Conservation (phyloP, 2,329 filamentous ascomycete species). For the Xylaria sp. region DNA sequence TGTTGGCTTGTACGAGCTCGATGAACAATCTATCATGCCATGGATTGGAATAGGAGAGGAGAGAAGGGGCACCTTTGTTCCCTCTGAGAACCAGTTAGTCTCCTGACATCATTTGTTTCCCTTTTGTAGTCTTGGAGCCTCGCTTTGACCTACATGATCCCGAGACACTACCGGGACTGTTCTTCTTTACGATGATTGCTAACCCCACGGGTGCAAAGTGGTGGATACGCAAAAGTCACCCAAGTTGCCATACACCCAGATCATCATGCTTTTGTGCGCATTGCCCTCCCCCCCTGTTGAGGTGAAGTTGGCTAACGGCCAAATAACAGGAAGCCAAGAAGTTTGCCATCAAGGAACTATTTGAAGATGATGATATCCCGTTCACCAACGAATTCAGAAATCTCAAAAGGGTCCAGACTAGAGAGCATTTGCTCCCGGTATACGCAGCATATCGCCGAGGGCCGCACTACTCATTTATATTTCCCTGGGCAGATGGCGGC, state of each 20-base stretch:
- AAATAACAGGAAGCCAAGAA: constrained; percentile 14
- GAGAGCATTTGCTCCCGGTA: constrained; percentile 20
- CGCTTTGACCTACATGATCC: too few species aligned
- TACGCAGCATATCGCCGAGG: constrained; percentile 25
- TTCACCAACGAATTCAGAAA: constrained; percentile 29
- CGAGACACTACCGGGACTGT: too few species aligned
- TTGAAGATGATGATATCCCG: constrained; percentile 13
- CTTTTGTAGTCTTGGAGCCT: too few species aligned
- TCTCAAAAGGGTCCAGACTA: constrained; percentile 25
- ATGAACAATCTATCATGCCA: constrained; percentile 33
- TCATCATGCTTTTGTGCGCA: constrained; percentile 32
- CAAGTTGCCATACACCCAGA: constrained; percentile 27
- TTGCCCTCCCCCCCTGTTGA: not conserved
- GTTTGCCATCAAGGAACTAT: constrained; percentile 31
- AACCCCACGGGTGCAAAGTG: not conserved
- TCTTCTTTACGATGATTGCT: too few species aligned
- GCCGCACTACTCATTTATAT: constrained; percentile 27
- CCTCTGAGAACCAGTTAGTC: not conserved
- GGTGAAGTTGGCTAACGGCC: not conserved
- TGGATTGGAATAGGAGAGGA: constrained; percentile 17
- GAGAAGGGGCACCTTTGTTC: constrained; percentile 4
- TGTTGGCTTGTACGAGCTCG: constrained; percentile 30
- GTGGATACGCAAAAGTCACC: constrained; percentile 22
- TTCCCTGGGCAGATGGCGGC: constrained; percentile 35
- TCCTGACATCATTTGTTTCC: too few species aligned